Conservation (phyloP, 2,329 filamentous ascomycete genomes). For the Sporothrix protearum region DNA sequence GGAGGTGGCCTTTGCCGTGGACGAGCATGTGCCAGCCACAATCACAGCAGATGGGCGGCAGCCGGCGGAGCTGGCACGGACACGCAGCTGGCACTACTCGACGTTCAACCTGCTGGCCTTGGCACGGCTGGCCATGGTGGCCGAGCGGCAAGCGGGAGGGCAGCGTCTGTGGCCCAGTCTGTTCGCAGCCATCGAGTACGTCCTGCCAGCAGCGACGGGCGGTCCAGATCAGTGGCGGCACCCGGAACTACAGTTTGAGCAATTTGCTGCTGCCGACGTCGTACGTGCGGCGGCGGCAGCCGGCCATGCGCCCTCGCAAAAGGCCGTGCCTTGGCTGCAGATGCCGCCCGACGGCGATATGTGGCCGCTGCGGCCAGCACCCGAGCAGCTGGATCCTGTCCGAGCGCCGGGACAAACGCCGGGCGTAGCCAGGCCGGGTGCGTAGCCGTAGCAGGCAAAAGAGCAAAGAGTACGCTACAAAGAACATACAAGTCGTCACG, state of each 20-base stretch:
- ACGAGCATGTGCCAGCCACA: slow-evolving; percentile 27
- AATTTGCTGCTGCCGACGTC: slow-evolving; percentile 32
- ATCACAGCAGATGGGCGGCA: slow-evolving; percentile 30
- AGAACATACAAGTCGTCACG: too few species aligned
- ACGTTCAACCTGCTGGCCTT: slow-evolving; percentile 32
- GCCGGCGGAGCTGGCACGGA: slow-evolving; percentile 32
- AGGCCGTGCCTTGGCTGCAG: slow-evolving; percentile 25
- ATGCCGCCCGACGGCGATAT: slow-evolving; percentile 31
- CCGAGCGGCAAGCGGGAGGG: slow-evolving; percentile 24
- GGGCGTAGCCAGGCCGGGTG: not conserved
- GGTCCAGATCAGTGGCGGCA: slow-evolving; percentile 29
- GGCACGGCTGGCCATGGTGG: slow-evolving; percentile 28
- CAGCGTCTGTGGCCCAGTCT: slow-evolving; percentile 19
- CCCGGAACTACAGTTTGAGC: slow-evolving; percentile 29
- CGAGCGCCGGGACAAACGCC: slow-evolving; percentile 14
- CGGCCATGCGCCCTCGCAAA: slow-evolving; percentile 28
- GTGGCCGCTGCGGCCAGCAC: slow-evolving; percentile 31
- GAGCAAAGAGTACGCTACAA: not conserved
- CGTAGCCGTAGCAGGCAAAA: not conserved
- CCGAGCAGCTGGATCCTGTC: slow-evolving; percentile 32
- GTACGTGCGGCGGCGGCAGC: slow-evolving; percentile 30
- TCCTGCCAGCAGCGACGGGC: slow-evolving; percentile 31
- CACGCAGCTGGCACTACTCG: slow-evolving; percentile 34
- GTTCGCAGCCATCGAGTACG: slow-evolving; percentile 29
- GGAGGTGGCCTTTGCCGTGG: slow-evolving; percentile 11